Conservation (phyloP, 805 yeast genomes). For the Cyberlindnera maritima region DNA sequence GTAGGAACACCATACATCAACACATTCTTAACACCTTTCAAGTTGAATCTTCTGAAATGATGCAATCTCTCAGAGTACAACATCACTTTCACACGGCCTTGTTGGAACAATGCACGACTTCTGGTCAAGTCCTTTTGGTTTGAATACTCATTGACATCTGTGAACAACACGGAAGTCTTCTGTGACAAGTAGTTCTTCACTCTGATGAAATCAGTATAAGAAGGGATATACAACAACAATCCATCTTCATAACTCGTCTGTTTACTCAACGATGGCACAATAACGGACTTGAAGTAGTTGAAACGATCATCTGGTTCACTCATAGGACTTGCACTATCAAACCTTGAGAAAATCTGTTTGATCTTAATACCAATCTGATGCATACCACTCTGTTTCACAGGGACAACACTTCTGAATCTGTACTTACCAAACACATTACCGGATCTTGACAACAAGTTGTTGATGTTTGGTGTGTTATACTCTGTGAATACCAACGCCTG, state of each 20-base stretch:
- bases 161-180: slow-evolving; percentile 62
- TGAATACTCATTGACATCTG: slow-evolving; percentile 81
- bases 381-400: slow-evolving; percentile 51
- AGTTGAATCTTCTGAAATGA: slow-evolving; percentile 81
- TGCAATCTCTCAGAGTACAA: slow-evolving; percentile 94
- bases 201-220: slow-evolving; percentile 81
- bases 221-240: slow-evolving; percentile 75
- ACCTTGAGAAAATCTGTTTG: slow-evolving; percentile 68
- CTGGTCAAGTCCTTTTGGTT: slow-evolving; percentile 66
- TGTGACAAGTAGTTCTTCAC: slow-evolving; percentile 59
- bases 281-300: slow-evolving; percentile 70
- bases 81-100: slow-evolving; percentile 61
- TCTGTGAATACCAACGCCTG: slow-evolving; percentile 80
- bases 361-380: slow-evolving; percentile 63
- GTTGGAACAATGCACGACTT: slow-evolving; percentile 65
- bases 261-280: slow-evolving; percentile 67
- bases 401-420: slow-evolving; percentile 48
- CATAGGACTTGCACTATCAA: slow-evolving; percentile 52
- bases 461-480: slow-evolving; percentile 77
- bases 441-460: slow-evolving; percentile 52
- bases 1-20: slow-evolving; percentile 82
- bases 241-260: slow-evolving; percentile 68
- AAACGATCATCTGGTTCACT: slow-evolving; percentile 83
- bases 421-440: slow-evolving; percentile 59
- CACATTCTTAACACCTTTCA: slow-evolving; percentile 80